Conservation (phyloP, 225 moss, liverwort and hornwort species). For the Straminergon stramineum region DNA sequence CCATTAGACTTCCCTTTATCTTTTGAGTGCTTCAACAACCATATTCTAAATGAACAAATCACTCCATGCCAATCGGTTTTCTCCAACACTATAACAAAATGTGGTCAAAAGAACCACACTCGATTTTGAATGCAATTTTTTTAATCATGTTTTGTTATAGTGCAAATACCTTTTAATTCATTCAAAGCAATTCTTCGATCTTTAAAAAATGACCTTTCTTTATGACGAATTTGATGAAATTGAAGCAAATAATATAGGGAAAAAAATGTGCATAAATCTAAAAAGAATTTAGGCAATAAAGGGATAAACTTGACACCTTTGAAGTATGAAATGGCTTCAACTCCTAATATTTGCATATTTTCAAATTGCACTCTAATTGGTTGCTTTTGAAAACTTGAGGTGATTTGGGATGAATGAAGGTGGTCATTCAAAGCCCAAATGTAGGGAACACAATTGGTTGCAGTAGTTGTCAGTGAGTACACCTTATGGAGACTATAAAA, state of each 20-base stretch:
- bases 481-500: too few relatives aligned
- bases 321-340: neutral
- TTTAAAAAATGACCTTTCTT: neutral
- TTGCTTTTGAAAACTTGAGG: too few relatives aligned
- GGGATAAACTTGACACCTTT: neutral
- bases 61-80: neutral
- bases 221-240: neutral
- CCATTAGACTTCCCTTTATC: neutral
- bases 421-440: too few relatives aligned
- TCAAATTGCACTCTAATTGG: too few relatives aligned
- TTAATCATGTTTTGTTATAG: too few relatives aligned
- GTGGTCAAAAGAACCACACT: too few relatives aligned
- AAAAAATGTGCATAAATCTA: neutral
- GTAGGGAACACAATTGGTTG: too few relatives aligned
- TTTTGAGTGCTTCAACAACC: neutral
- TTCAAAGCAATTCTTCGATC: neutral
- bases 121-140: too few relatives aligned
- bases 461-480: too few relatives aligned
- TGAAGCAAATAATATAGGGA: neutral
- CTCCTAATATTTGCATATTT: too few relatives aligned
- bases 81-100: too few relatives aligned
- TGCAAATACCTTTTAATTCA: neutral
- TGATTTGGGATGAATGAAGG: too few relatives aligned
- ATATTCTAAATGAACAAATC: fast-evolving
- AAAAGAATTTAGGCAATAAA: neutral